A percentile compares a stretch with the other conserved stretches of the same genome.
phyloP scores from a whole-genome alignment of 164 flowering plant species.

The Aristolochia fimbriata region DNA sequence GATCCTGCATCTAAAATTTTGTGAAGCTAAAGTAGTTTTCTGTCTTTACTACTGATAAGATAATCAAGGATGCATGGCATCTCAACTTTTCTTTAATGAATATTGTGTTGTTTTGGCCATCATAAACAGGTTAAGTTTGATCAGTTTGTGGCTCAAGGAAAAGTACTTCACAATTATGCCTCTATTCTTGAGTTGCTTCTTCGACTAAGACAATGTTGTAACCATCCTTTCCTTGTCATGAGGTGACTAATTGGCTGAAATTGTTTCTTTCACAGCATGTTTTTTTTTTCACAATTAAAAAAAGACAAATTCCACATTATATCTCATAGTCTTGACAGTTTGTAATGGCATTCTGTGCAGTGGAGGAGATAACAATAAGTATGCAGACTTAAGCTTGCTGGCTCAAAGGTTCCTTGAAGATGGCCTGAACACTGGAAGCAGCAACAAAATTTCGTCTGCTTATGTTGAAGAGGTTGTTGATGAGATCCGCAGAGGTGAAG shows the following conservation, averaged over 20 bases:
- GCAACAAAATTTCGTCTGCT: slow-evolving; percentile 16
- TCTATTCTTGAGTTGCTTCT: slow-evolving; percentile 72
- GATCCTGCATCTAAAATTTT: slow-evolving; percentile 15
- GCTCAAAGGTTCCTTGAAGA: slow-evolving; percentile 44
- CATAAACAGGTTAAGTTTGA: slow-evolving; percentile 64
- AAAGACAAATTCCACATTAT: no score
- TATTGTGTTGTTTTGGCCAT: not conserved
- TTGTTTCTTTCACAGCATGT: not conserved
- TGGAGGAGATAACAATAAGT: slow-evolving; percentile 52
- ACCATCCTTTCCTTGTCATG: slow-evolving; percentile 86
- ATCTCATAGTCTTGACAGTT: not conserved
- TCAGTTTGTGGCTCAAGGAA: slow-evolving; percentile 81
- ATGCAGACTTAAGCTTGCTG: slow-evolving; percentile 51
- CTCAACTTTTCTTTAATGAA: no score
- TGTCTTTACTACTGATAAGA: no score
- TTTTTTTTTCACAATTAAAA: not conserved
- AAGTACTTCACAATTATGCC: slow-evolving; percentile 74
- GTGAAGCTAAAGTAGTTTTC: not conserved
- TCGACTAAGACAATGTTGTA: slow-evolving; percentile 70
- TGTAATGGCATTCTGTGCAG: slow-evolving; percentile 20
- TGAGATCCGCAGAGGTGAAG: slow-evolving; percentile 43
- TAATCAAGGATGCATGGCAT: no score
- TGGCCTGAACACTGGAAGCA: not conserved
- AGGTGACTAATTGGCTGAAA: slow-evolving; percentile 29
- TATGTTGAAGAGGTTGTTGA: slow-evolving; percentile 75